A percentile compares a stretch with the other conserved stretches of the same genome.
Conservation (phyloP, 2,329 filamentous ascomycete genomes). For the Arthrobotrys sinensis region DNA sequence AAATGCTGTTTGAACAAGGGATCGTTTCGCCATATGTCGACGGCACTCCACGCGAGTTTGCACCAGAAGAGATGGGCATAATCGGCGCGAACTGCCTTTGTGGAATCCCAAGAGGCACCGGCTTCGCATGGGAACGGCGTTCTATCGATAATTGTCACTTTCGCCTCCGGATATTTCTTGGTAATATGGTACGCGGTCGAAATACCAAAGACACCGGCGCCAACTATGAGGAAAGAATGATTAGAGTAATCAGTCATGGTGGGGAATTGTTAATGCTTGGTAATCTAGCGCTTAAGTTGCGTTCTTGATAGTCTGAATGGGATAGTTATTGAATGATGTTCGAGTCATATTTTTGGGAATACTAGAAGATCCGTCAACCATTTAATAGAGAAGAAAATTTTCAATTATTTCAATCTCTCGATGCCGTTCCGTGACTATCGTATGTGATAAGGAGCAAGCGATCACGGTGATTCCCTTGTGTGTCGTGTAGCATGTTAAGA, state of each 20-base stretch:
- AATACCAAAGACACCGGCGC: conserved; percentile 77
- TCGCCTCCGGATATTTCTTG: conserved; percentile 70
- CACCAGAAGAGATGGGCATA: conserved; percentile 78
- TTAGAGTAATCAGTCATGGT: conserved; percentile 8
- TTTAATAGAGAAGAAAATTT: too few species aligned
- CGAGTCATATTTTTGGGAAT: too few species aligned
- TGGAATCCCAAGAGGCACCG: conserved; percentile 81
- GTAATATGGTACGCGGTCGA: conserved; percentile 78
- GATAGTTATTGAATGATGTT: too few species aligned
- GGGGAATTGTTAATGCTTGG: too few species aligned
- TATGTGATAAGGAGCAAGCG: too few species aligned
- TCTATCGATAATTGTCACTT: conserved; percentile 75
- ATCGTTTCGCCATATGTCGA: conserved; percentile 74
- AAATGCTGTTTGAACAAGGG: conserved; percentile 74
- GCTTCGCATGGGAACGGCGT: conserved; percentile 70
- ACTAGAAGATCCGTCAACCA: too few species aligned
- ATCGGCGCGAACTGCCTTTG: conserved; percentile 80
- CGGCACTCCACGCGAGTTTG: conserved; percentile 76
- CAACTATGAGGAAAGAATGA: conserved; percentile 74
- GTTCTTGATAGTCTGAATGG: too few species aligned
- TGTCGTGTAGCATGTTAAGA: not conserved
- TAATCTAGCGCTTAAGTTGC: too few species aligned
- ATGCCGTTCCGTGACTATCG: too few species aligned
- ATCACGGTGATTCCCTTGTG: not conserved
- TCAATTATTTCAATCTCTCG: too few species aligned